Evolutionary conservation across 306 rosid genomes (phyloP), one percentile per base, ranked within the genome.

Genomic region (Quercus glauca): DNA sequence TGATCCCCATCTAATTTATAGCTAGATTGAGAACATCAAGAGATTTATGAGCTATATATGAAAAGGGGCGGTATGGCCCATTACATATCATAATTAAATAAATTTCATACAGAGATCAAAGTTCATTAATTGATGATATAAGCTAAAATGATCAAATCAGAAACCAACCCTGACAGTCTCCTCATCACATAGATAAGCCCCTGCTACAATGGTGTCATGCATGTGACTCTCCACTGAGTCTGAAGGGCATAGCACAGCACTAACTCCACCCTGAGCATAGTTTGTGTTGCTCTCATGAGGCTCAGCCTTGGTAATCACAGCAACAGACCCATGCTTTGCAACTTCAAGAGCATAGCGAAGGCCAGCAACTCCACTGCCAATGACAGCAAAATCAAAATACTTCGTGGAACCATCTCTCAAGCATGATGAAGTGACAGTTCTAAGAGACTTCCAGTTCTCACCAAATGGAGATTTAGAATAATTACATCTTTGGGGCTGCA

Each of bases 201-300:
- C 98, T 2, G 97, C 99, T 59, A 92, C 94, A 63, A 95, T 90
- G 85, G 98, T 95, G 84, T 95, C 99, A 69, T 89, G 90, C 87
- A 95, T 79, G 84, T 95, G 99, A 85, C 89, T 95, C 90, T 95
- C 99, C 76, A 95, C 98, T 2, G 99, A 95, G 78, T 95, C 99
- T 55, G 89, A 87, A 78, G 97, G 96, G 86, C 91, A 87, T 49
- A 95, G 88, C 71, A 95, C 98, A 59, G 98, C 96, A 79, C 99
- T 95, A 79, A 95, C 97, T 82, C 99, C 99, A 74, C 99, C 99
- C 87, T 95, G 99, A 84, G 99, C 99, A 78, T 95, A 95, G 76
- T 95, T 95, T 37, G 99, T 95, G 85, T 91, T 95, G 88, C 98
- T 92, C 86, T 95, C 99, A 78, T 95, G 97, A 78, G 99, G 91